Base-by-base conservation (phyloP, 441 rosid species). In the Erodium trifolium region DNA sequence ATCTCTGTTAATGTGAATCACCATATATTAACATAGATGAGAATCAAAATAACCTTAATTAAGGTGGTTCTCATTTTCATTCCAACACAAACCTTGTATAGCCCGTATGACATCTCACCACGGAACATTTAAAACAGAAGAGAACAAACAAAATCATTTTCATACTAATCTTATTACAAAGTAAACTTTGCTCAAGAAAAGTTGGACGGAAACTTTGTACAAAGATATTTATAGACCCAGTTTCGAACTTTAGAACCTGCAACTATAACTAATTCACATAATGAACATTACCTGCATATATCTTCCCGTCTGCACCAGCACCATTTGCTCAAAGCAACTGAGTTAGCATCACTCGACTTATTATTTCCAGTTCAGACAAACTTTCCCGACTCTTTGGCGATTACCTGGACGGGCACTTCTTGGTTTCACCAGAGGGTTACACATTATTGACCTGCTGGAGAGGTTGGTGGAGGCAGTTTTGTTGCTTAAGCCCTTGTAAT, bases 381-480 rank as follows among this genome's bases (percentile, higher is more conserved):
- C 53, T 80, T 79, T 13, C 57, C 73, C 0, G 68, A 68, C 17
- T 23, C 37, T 69, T 73, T 79, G 14, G 19, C 27, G 63, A 1
- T 57, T 68, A 31, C 73, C 66, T 27, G 78, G 80, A 9, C 78
- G 78, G 57, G 67, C 59, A n/a, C 75, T 76, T 10, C 71, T 74
- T 11, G 86, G 81, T 66, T 78, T 84, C 4, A 70, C 81, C 0
- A 82, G 81, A 78, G 83, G 79, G 41, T 78, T 72, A 34, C 47
- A 75, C 68, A 75, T 51, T 27, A 70, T 60, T 47, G 70, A 16
- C 11, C 60, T 66, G 14, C 70, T 45, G 9, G 65, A 62, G 62
- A 79, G 74, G 11, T 51, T 63, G 16, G 74, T n/a, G 17, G 69
- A 68, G 5, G 80, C 74, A 57, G 76, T 66, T 72, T 71, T 79